These are phyloP conservation scores for Scedosporium aurantiacum DNA, from an alignment of 2,329 filamentous ascomycete species.

Conservation along the genomic window DNA sequence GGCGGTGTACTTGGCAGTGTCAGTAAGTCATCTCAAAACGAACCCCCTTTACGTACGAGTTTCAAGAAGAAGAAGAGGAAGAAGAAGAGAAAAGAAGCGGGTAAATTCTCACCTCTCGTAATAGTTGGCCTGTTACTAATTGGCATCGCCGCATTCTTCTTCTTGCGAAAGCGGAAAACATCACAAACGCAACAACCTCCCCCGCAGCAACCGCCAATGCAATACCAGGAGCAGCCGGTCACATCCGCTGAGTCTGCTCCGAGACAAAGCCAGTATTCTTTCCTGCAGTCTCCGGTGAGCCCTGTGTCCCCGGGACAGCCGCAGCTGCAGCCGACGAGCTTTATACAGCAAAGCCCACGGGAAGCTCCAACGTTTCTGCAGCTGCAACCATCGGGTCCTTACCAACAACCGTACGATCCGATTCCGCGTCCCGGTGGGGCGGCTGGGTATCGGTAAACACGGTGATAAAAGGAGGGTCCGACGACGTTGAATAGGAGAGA, in stretches of 20 bases:
- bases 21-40: slow-evolving; percentile 8
- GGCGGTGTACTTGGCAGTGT: slow-evolving; percentile 9
- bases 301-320: not conserved
- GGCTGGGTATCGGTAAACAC: no score
- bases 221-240: not conserved
- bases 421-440: not conserved
- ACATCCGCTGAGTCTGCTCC: not conserved
- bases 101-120: not conserved
- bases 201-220: not conserved
- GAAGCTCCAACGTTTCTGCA: not conserved
- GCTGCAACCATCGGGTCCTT: not conserved
- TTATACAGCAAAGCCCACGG: not conserved
- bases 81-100: no score
- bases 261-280: not conserved
- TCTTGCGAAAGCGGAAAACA: not conserved
- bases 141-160: not conserved
- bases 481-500: no score
- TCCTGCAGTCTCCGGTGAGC: not conserved
- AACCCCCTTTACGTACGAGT: not conserved
- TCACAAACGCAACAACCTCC: not conserved
- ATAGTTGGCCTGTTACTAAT: not conserved
- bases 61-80: no score
- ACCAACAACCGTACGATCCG: not conserved
- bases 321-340: not conserved
- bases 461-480: no score